A percentile compares a stretch with the other conserved stretches of the same genome.
Conservation (phyloP, 495 filamentous ascomycete species). For the Hypoxylon fuscum region DNA sequence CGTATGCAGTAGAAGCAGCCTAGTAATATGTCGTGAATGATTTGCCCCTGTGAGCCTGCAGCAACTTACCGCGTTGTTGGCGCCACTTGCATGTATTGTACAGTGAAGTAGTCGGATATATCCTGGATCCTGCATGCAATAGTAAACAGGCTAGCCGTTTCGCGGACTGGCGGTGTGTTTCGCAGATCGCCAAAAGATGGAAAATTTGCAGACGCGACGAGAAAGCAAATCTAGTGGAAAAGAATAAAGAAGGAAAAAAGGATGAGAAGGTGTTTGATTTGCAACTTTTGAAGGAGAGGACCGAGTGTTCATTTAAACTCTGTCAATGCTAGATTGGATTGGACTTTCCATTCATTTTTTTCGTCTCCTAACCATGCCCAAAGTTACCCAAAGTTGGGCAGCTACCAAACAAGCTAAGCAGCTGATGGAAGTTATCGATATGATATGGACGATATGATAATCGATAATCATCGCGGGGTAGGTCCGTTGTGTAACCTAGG, state of each 20-base stretch:
- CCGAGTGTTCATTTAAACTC: neutral
- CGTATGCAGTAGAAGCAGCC: neutral
- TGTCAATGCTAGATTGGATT: neutral
- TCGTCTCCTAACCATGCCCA: neutral
- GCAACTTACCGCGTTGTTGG: conserved; percentile 1
- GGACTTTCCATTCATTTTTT: neutral
- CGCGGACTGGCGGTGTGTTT: conserved; percentile 1
- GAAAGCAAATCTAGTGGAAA: neutral
- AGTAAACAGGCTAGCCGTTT: conserved; percentile 2
- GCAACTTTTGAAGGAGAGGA: neutral
- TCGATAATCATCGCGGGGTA: too few relatives aligned
- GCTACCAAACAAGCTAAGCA: too few relatives aligned
- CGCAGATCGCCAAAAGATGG: neutral
- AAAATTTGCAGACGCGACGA: neutral
- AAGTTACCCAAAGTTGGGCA: neutral
- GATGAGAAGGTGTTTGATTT: neutral
- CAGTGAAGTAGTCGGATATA: neutral
- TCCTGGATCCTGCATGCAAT: conserved; percentile 1
- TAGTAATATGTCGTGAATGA: neutral
- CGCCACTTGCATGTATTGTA: neutral
- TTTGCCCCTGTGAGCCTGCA: neutral
- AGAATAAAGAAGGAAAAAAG: neutral
- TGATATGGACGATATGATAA: too few relatives aligned
- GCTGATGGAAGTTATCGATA: too few relatives aligned
- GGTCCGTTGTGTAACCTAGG: too few relatives aligned